A percentile compares a stretch with the other conserved stretches of the same genome.
Evolutionary conservation across 2,329 filamentous ascomycete species (phyloP).

Genomic region (Neonectria magnoliae): DNA sequence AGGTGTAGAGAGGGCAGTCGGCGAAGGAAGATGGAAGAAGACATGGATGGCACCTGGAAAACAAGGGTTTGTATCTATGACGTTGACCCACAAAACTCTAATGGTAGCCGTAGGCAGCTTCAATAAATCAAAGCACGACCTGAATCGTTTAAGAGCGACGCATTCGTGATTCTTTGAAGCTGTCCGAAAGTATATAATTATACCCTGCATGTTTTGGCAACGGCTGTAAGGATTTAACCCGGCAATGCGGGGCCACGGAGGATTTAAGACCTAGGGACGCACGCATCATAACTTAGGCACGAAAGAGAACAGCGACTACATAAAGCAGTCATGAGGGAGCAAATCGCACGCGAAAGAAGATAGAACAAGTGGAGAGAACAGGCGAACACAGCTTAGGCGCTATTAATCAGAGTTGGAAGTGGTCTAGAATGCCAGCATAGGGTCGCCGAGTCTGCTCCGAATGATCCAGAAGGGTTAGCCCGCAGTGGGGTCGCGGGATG

Average conservation of each 20-base stretch:
- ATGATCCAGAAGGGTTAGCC: conserved; percentile 30
- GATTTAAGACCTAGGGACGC: neutral
- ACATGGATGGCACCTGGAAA: no score
- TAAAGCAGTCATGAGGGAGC: neutral
- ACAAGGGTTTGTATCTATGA: no score
- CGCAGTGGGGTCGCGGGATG: conserved; percentile 38
- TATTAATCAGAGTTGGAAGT: neutral
- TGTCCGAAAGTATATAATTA: no score
- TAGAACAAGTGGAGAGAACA: neutral
- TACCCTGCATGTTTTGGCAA: no score
- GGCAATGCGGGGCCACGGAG: neutral
- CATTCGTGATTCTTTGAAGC: no score
- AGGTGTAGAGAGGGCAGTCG: no score
- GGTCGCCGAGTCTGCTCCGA: conserved; percentile 22
- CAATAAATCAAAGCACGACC: no score
- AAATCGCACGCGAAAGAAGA: neutral
- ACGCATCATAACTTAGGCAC: neutral
- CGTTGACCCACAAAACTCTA: no score
- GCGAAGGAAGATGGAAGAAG: no score
- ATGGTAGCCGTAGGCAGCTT: no score
- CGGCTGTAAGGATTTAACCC: neutral
- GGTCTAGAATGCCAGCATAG: neutral
- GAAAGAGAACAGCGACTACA: neutral
- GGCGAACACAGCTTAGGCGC: neutral
- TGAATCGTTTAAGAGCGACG: no score